Evolutionary conservation across 78 protist genomes (phyloP), one percentile per base, ranked within the genome.

Genomic region (Dictyostelium purpureum): DNA sequence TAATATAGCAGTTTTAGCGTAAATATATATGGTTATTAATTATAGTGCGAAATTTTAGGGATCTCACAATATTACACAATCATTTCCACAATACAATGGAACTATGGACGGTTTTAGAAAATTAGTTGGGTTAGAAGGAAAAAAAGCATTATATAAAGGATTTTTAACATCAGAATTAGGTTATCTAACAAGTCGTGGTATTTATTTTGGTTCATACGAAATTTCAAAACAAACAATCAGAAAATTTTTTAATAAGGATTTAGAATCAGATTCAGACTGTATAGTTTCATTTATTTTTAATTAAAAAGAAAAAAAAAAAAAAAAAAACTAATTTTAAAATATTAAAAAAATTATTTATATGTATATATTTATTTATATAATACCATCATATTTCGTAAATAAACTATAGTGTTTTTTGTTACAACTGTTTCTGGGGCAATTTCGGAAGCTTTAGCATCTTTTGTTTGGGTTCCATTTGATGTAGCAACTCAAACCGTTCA

Each of bases 401-500:
- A 21, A 14, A 21, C 4, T 14, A 19, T 45, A 71, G 78, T 74
- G 31, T 43, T 74, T 33, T 35, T 38, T 45, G 45, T 74, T 16
- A 74, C 80, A 74, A 31, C 66, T 0, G 12, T 85, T 5, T 52
- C 91, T 16, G 91, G 91, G 2, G 91, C 45, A 11, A 56, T 57
- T 24, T 78, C 91, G 5, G 91, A 85, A 56, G 31, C 76, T 7
- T 73, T 61, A 6, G 57, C 65, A 19, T 45, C 70, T 4, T 43
- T 33, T 4, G 65, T 85, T 9, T 85, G 83, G 79, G 91, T 85
- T 40, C 91, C 91, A 57, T 85, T 85, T 56, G 91, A 85, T 73
- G 77, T 85, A 4, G 67, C 78, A 7, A 85, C 91, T 7, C 91
- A 85, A 59, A 70, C 61, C 33, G 49, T 76, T 21, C 91, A 85